phyloP scores from a whole-genome alignment of 2,329 filamentous ascomycete genomes.

The Epichloe elymi region DNA sequence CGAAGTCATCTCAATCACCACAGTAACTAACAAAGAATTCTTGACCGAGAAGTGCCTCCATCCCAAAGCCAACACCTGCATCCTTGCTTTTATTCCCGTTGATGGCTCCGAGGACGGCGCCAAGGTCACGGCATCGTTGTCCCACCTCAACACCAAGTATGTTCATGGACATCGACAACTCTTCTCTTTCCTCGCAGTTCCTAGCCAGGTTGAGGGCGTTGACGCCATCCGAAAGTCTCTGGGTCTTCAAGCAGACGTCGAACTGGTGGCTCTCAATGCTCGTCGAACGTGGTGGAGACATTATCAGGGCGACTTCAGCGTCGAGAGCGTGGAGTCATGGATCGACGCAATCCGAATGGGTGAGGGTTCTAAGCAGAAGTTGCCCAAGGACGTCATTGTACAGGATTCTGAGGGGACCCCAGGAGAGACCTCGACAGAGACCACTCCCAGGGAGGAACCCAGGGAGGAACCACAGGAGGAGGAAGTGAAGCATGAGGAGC shows the following conservation, averaged over 20 bases:
- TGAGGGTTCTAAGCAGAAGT: slow-evolving; percentile 66
- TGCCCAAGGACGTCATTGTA: slow-evolving; percentile 45
- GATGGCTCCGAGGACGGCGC: slow-evolving; percentile 36
- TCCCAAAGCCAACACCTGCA: slow-evolving; percentile 66
- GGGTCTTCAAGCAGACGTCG: slow-evolving; percentile 45
- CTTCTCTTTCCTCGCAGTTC: slow-evolving; percentile 74
- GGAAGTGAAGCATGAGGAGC: slow-evolving; percentile 33
- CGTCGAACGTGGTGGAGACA: slow-evolving; percentile 78
- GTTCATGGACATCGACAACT: slow-evolving; percentile 49
- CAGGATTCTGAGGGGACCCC: slow-evolving; percentile 21
- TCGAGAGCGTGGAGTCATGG: slow-evolving; percentile 63
- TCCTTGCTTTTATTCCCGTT: slow-evolving; percentile 58
- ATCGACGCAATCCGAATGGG: slow-evolving; percentile 85
- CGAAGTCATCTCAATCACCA: slow-evolving; percentile 47
- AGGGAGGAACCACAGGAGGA: slow-evolving; percentile 15
- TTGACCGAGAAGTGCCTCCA: slow-evolving; percentile 62
- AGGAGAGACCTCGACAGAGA: slow-evolving; percentile 11
- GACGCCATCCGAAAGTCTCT: slow-evolving; percentile 38
- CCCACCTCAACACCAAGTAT: slow-evolving; percentile 67
- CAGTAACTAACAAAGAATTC: slow-evolving; percentile 49
- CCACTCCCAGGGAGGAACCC: slow-evolving; percentile 11
- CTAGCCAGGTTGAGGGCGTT: slow-evolving; percentile 29
- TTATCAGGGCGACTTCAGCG: slow-evolving; percentile 49
- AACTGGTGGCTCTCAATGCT: slow-evolving; percentile 72
- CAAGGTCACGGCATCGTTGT: slow-evolving; percentile 49